These are phyloP conservation scores for Coniochaeta sp. DNA, from an alignment of 2,329 filamentous ascomycete genomes.

Conservation along the genomic window DNA sequence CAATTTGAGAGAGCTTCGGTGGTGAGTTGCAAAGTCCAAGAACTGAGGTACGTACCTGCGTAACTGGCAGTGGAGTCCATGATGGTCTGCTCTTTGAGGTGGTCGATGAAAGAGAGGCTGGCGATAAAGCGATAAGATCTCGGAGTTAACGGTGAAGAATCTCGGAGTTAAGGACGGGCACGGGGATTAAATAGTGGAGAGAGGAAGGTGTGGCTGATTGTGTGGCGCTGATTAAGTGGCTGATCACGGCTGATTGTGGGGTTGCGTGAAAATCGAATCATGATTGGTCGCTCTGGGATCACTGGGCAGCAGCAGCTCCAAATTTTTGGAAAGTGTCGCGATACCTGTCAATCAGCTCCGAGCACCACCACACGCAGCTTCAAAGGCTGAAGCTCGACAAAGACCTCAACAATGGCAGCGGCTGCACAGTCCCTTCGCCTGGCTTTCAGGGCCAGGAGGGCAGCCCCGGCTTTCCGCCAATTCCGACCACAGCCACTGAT, in stretches of 20 bases:
- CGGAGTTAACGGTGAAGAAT: background rate
- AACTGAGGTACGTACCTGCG: background rate
- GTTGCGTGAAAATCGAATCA: background rate
- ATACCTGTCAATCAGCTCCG: background rate
- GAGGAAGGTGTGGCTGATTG: background rate
- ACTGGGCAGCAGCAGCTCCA: background rate
- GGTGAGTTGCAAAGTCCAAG: background rate
- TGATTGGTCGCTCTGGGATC: background rate
- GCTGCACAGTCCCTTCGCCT: slow-evolving; percentile 31
- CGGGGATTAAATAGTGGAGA: background rate
- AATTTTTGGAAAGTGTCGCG: background rate
- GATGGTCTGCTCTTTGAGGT: no score
- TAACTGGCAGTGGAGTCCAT: background rate
- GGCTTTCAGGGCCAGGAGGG: slow-evolving; percentile 24
- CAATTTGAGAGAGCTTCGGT: background rate
- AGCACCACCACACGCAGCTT: background rate
- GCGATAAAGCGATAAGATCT: background rate
- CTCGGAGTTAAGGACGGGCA: background rate
- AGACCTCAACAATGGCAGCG: slow-evolving; percentile 27
- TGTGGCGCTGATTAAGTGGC: background rate
- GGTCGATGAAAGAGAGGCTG: background rate
- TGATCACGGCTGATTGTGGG: background rate
- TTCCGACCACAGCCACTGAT: background rate
- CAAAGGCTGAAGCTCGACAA: background rate
- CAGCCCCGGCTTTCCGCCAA: slow-evolving; percentile 6